A percentile compares a stretch with the other conserved stretches of the same genome.
Evolutionary conservation across 139 green algal species (phyloP).

Genomic region (Closterium sp.): DNA sequence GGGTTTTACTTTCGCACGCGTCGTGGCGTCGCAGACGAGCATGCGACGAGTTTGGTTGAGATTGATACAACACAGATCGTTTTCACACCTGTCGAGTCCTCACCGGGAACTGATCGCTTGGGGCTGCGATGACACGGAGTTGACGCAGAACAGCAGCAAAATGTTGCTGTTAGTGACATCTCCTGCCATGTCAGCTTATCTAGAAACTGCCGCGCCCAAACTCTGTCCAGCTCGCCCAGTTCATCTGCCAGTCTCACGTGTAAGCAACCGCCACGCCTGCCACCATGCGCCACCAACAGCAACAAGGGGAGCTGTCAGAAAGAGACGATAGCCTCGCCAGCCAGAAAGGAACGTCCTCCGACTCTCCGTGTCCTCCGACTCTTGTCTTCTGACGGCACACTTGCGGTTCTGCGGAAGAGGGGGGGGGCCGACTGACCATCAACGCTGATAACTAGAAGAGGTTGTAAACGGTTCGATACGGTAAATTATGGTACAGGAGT

Average conservation of each 20-base stretch:
- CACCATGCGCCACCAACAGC: too few relatives aligned
- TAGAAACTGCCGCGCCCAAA: not conserved
- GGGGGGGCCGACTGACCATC: not conserved
- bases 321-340: too few relatives aligned
- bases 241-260: not conserved
- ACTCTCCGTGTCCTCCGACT: too few relatives aligned
- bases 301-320: too few relatives aligned
- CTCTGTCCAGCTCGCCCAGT: not conserved
- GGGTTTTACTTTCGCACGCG: not conserved
- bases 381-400: not conserved
- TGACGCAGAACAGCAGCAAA: not conserved
- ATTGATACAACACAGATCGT: too few relatives aligned
- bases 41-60: too few relatives aligned
- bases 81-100: not conserved
- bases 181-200: not conserved
- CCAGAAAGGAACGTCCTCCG: not conserved
- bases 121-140: not conserved
- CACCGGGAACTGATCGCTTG: not conserved
- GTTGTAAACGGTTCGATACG: not conserved
- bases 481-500: not conserved
- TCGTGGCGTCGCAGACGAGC: not conserved
- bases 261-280: not conserved
- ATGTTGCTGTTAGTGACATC: not conserved
- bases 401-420: not conserved
- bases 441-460: not conserved